These are phyloP conservation scores for Amylocarpus encephaloides DNA, from an alignment of 2,329 filamentous ascomycete species.

Conservation along the genomic window DNA sequence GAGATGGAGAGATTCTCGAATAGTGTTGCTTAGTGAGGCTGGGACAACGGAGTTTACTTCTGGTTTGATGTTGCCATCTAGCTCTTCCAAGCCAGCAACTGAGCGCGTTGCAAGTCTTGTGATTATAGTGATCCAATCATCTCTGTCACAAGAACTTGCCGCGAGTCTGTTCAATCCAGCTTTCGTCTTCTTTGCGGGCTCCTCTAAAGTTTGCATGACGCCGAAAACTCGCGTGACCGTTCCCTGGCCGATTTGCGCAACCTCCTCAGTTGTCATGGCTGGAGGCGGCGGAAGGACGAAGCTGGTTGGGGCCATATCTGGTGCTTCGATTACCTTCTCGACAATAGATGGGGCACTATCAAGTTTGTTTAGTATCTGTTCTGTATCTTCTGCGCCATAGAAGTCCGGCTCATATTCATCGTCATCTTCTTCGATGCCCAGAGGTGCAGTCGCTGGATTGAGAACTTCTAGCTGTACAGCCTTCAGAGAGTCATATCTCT, in stretches of 20 bases:
- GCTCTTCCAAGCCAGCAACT: slow-evolving; percentile 60
- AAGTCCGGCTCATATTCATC: slow-evolving; percentile 93
- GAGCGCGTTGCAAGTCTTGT: slow-evolving; percentile 79
- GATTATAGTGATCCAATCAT: slow-evolving; percentile 87
- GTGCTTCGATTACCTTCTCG: slow-evolving; percentile 40
- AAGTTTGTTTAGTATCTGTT: slow-evolving; percentile 71
- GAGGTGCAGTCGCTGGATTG: slow-evolving; percentile 52
- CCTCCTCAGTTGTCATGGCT: slow-evolving; percentile 63
- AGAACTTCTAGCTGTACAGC: slow-evolving; percentile 30
- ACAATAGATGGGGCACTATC: slow-evolving; percentile 57
- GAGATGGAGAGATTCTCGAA: slow-evolving; percentile 73
- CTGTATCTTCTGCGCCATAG: slow-evolving; percentile 62
- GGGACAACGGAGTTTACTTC: slow-evolving; percentile 40
- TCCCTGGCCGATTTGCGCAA: slow-evolving; percentile 65
- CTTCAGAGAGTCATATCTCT: slow-evolving; percentile 36
- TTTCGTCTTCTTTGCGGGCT: slow-evolving; percentile 56
- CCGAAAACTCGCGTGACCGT: slow-evolving; percentile 72
- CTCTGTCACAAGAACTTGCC: slow-evolving; percentile 74
- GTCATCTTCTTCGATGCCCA: slow-evolving; percentile 70
- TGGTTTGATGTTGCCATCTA: slow-evolving; percentile 42
- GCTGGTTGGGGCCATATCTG: slow-evolving; percentile 53
- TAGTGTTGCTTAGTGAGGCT: slow-evolving; percentile 55
- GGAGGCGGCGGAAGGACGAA: slow-evolving; percentile 77
- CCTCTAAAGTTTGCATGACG: slow-evolving; percentile 68
- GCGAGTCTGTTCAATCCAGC: slow-evolving; percentile 78